Conservation (phyloP, 345 rosid genomes). For the Jatropha curcas region DNA sequence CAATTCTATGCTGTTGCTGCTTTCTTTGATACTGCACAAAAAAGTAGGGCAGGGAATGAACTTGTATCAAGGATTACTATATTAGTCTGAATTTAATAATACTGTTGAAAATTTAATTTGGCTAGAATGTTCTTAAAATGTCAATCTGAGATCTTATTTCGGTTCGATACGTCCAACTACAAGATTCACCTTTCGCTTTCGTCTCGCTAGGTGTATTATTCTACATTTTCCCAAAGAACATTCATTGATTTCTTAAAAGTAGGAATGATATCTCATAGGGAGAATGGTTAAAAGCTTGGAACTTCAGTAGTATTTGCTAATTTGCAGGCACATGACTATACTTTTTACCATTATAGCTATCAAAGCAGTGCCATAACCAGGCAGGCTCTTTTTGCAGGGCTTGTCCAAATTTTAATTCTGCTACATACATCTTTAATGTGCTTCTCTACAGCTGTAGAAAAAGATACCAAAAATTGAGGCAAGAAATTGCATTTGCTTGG, state of each 20-base stretch:
- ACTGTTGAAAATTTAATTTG: background rate
- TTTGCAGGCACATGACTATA: background rate
- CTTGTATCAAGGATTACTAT: background rate
- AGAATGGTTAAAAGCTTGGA: background rate
- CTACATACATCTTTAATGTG: background rate
- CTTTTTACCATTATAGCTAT: background rate
- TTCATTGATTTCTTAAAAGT: too few species aligned
- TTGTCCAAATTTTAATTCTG: background rate
- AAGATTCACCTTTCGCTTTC: too few species aligned
- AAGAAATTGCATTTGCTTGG: background rate
- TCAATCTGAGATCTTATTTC: too few species aligned
- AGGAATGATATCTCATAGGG: background rate
- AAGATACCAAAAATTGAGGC: too few species aligned
- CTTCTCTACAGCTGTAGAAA: background rate
- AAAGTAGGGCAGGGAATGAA: background rate
- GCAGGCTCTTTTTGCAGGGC: slow-evolving; percentile 1
- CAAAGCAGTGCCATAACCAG: background rate
- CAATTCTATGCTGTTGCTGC: background rate
- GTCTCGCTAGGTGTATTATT: too few species aligned
- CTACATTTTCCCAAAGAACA: too few species aligned
- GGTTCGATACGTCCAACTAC: too few species aligned
- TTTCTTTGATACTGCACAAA: background rate
- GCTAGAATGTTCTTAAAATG: too few species aligned
- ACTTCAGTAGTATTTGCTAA: background rate
- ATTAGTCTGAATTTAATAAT: background rate